Evolutionary conservation across 1,284 basidiomycete species (phyloP).

Genomic region (Phellopilus nigrolimitatus): DNA sequence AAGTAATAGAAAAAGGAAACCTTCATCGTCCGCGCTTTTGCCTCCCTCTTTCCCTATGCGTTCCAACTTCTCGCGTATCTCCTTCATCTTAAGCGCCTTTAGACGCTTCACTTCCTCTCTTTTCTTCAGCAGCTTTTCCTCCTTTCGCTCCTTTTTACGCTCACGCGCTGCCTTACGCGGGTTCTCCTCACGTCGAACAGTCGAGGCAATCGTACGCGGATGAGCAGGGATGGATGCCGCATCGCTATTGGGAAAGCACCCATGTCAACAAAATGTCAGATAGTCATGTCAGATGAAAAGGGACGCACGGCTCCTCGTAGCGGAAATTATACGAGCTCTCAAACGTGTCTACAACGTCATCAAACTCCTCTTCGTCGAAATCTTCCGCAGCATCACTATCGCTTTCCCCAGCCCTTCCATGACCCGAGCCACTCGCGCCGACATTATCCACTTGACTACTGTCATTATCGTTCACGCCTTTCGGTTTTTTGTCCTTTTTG

Average conservation of each 20-base stretch:
- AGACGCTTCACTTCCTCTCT: constrained; percentile 77
- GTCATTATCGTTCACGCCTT: constrained; percentile 32
- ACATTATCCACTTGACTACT: constrained; percentile 20
- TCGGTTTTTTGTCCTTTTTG: constrained; percentile 32
- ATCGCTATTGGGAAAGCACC: constrained; percentile 40
- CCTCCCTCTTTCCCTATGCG: constrained; percentile 66
- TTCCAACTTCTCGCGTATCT: constrained; percentile 73
- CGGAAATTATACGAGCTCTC: constrained; percentile 91
- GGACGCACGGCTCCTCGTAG: constrained; percentile 84
- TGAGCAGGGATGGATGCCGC: constrained; percentile 72
- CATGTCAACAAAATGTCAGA: constrained; percentile 2
- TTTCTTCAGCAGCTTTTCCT: constrained; percentile 68
- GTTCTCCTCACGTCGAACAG: constrained; percentile 75
- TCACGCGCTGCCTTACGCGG: constrained; percentile 79
- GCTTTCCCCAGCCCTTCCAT: constrained; percentile 25
- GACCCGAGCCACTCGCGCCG: constrained; percentile 29
- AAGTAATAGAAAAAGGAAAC: constrained; percentile 29
- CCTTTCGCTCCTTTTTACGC: constrained; percentile 71
- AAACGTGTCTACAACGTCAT: constrained; percentile 67
- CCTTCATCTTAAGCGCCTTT: constrained; percentile 81
- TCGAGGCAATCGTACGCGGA: constrained; percentile 67
- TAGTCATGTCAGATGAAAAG: not conserved
- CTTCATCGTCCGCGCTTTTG: constrained; percentile 39
- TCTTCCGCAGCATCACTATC: constrained; percentile 29
- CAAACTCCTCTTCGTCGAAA: constrained; percentile 52